Evolutionary conservation across 345 rosid species (phyloP).

Genomic region (Aethionema arabicum): DNA sequence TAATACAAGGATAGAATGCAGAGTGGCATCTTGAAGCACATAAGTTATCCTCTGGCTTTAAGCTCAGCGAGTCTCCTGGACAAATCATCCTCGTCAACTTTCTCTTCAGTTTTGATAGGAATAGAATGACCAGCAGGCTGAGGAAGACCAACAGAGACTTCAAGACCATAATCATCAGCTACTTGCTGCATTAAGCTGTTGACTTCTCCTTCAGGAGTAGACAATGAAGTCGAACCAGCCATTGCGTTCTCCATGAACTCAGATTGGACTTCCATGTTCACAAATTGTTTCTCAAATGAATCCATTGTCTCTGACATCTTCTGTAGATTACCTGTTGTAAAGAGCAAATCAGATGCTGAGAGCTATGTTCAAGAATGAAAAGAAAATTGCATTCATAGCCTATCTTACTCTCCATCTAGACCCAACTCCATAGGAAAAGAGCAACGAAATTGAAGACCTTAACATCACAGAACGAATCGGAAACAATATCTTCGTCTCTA

Average conservation of each 20-base stretch:
- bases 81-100: constrained; percentile 84
- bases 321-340: constrained; percentile 78
- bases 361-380: neutral
- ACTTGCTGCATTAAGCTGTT: constrained; percentile 98
- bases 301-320: constrained; percentile 99
- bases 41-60: constrained; percentile 65
- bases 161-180: constrained; percentile 92
- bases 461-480: neutral
- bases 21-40: constrained; percentile 1
- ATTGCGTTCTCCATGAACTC: constrained; percentile 92
- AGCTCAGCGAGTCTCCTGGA: constrained; percentile 91
- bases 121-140: constrained; percentile 90
- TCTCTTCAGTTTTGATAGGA: constrained; percentile 62
- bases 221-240: constrained; percentile 95
- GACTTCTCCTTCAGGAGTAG: constrained; percentile 95
- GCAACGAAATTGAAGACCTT: neutral
- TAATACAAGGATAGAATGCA: constrained; percentile 5
- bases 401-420: neutral
- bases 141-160: constrained; percentile 92
- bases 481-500: constrained; percentile 4
- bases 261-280: constrained; percentile 96
- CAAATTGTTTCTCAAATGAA: constrained; percentile 90
- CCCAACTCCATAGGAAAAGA: neutral
- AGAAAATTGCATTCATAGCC: neutral
- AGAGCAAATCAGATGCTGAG: neutral